Percentiles rank a stretch among this genome's conserved stretches.
phyloP scores from a whole-genome alignment of 495 filamentous ascomycete genomes.

The Xylaria bambusicola region DNA sequence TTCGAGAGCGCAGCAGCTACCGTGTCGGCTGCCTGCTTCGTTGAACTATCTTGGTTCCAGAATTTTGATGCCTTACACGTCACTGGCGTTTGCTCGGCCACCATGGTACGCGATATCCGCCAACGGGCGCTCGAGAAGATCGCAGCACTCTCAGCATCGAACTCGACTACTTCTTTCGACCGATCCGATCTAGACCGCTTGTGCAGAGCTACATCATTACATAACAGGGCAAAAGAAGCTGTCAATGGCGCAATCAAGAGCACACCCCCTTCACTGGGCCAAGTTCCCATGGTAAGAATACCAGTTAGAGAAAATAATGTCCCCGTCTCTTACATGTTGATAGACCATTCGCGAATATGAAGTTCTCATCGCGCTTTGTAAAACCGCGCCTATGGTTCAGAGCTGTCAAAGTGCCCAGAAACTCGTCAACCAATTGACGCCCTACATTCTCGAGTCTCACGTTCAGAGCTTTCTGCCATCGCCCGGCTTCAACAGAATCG shows the following conservation, averaged over 20 bases:
- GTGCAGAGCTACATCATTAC: conserved; percentile 54
- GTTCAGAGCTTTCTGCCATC: conserved; percentile 75
- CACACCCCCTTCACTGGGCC: conserved; percentile 36
- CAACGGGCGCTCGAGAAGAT: conserved; percentile 70
- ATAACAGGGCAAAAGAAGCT: conserved; percentile 32
- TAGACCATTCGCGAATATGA: conserved; percentile 80
- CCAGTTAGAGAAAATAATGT: background rate
- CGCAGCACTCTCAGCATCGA: conserved; percentile 60
- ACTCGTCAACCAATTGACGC: conserved; percentile 70
- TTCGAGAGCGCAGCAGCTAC: conserved; percentile 10
- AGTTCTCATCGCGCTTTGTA: conserved; percentile 83
- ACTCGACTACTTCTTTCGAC: conserved; percentile 52
- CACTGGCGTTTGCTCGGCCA: background rate
- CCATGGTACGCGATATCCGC: conserved; percentile 57
- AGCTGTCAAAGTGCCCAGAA: conserved; percentile 68
- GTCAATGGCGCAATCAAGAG: conserved; percentile 37
- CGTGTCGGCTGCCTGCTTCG: background rate
- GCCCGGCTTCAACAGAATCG: conserved; percentile 76
- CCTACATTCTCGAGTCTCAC: conserved; percentile 81
- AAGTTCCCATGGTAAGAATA: conserved; percentile 52
- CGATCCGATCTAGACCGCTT: conserved; percentile 66
- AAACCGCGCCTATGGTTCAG: conserved; percentile 73
- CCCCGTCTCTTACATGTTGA: conserved; percentile 17
- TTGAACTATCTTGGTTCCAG: background rate
- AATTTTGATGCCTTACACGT: conserved; percentile 5